A percentile compares a stretch with the other conserved stretches of the same genome.
phyloP scores from a whole-genome alignment of 257 asterid genomes.

The Catharanthus roseus region DNA sequence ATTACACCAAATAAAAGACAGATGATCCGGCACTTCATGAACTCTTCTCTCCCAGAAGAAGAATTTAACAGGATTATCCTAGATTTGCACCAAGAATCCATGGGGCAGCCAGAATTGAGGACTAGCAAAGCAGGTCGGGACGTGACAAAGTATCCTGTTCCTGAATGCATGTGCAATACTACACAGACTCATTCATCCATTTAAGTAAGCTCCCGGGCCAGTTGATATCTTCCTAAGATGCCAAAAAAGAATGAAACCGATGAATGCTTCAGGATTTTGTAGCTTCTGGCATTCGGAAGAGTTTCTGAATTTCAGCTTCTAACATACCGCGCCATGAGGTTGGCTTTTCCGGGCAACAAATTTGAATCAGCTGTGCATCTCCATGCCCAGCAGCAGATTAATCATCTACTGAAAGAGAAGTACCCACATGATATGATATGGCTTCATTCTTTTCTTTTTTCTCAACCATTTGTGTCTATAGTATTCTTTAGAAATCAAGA shows the following conservation, averaged over 20 bases:
- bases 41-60: constrained; percentile 52
- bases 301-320: neutral
- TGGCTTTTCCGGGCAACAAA: neutral
- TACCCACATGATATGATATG: neutral
- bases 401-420: neutral
- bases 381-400: neutral
- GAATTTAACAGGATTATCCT: constrained; percentile 58
- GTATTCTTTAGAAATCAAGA: constrained; percentile 7
- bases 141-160: constrained; percentile 83
- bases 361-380: neutral
- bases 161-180: constrained; percentile 86
- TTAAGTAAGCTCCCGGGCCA: constrained; percentile 3
- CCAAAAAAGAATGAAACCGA: neutral
- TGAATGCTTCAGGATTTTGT: neutral
- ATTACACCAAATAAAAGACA: constrained; percentile 90
- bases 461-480: neutral
- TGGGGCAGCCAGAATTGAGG: constrained; percentile 83
- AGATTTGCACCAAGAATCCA: constrained; percentile 63
- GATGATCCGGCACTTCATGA: constrained; percentile 69
- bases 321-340: neutral
- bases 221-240: neutral
- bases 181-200: constrained; percentile 22
- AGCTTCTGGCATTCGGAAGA: neutral
- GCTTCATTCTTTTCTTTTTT: neutral
- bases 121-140: constrained; percentile 67